Evolutionary conservation across 352 stramenopile species (phyloP), one percentile per base, ranked within the genome.

Genomic region (Phytophthora ramorum): DNA sequence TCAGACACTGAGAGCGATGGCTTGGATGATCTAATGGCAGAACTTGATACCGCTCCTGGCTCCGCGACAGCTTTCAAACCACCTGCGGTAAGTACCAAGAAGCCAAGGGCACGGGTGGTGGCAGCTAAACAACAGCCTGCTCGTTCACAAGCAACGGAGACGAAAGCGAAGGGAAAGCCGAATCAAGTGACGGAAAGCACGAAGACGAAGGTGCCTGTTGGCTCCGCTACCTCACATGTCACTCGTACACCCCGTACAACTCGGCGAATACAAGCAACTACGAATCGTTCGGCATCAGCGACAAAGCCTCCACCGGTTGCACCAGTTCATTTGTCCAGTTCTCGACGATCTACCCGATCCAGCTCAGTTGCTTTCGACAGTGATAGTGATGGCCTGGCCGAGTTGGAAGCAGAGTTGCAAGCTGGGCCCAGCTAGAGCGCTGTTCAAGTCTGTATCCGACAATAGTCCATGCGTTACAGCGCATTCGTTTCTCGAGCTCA

Each of bases 311-410:
- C 30, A 17, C 8, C 50, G 52, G 14, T 13, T 10, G 7, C 20
- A 57, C 19, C n/a, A 37, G 30, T 30, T 14, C 60, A 45, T 24
- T 4, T 55, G 28, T 55, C 6, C 19, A 67, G 64, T 35, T 50
- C 63, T 41, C 63, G 24, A 72, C 66, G 52, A 67, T 67, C 63
- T 24, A 54, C 58, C 47, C 63, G 54, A 44, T 74, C 50, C 14
- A 71, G 58, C 38, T 78, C 69, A 1, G 53, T 69, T 24, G 66
- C 63, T 22, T 76, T 79, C 2, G 69, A 72, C 13, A 77, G 71
- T 40, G 78, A 88, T 20, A 89, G 76, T 47, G 80, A 89, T 57
- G 78, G 78, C n/a, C 55, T 91, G 7, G 72, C 66, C 19, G 73
- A 89, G 13, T 57, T 89, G 4, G 68, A 79, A 30, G 58, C 54